phyloP scores from a whole-genome alignment of 2,329 filamentous ascomycete genomes.

The Acarospora socialis region DNA sequence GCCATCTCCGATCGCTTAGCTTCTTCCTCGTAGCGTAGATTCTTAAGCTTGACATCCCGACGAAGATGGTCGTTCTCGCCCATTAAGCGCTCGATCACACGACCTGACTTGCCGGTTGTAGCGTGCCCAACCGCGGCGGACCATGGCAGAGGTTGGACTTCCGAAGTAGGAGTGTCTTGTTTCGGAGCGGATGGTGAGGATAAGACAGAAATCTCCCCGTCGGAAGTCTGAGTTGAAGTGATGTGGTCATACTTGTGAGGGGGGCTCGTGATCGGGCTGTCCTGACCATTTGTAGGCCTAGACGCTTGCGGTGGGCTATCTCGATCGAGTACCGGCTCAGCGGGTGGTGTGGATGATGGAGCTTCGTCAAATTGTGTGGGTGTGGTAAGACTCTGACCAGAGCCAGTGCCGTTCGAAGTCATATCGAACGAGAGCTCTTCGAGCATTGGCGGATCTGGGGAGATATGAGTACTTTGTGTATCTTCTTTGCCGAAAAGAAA shows the following conservation, averaged over 20 bases:
- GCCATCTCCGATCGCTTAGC: conserved; percentile 28
- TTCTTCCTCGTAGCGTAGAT: conserved; percentile 31
- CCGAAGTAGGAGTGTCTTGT: conserved; percentile 3
- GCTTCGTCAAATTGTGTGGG: no score
- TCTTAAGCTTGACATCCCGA: conserved; percentile 30
- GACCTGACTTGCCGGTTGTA: conserved; percentile 34
- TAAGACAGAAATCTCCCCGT: neutral
- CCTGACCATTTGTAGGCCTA: no score
- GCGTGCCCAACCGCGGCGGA: conserved; percentile 36
- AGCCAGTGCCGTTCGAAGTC: conserved; percentile 7
- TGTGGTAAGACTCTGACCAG: no score
- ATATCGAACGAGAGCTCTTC: conserved; percentile 10
- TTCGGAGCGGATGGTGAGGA: neutral
- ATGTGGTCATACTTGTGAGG: no score
- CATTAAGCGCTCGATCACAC: conserved; percentile 36
- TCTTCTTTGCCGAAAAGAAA: neutral
- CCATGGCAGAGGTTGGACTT: conserved; percentile 20
- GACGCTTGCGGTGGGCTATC: no score
- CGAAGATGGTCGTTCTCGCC: conserved; percentile 35
- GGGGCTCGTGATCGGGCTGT: no score
- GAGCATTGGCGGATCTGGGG: conserved; percentile 11
- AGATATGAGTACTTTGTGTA: conserved; percentile 6
- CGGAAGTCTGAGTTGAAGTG: no score
- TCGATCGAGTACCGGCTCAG: no score
- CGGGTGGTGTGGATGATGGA: no score